These are phyloP conservation scores for Malania oleifera DNA, from an alignment of 164 flowering plant species.

Conservation along the genomic window DNA sequence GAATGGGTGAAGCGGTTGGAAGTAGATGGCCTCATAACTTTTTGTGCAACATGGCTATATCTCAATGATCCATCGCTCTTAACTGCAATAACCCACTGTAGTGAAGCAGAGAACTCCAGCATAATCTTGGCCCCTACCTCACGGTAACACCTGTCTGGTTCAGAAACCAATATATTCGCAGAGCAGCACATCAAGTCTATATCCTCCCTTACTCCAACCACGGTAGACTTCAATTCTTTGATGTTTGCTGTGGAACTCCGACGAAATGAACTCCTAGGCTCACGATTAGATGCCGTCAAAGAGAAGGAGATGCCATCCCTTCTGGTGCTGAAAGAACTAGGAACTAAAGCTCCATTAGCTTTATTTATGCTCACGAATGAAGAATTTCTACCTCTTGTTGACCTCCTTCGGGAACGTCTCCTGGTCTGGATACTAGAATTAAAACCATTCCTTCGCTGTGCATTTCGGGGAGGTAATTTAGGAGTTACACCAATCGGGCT, in stretches of 20 bases:
- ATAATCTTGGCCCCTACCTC: conserved; percentile 48
- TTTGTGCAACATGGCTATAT: conserved; percentile 42
- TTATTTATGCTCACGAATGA: conserved; percentile 20
- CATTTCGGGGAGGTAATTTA: conserved; percentile 21
- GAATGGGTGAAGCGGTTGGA: conserved; percentile 63
- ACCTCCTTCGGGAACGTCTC: conserved; percentile 46
- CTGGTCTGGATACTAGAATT: conserved; percentile 36
- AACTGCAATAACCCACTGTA: conserved; percentile 56
- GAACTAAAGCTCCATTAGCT: conserved; percentile 19
- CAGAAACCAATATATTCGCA: conserved; percentile 57
- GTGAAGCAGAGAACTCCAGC: conserved; percentile 42
- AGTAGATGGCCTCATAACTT: conserved; percentile 52
- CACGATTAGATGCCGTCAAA: conserved; percentile 16
- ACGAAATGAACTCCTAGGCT: conserved; percentile 28
- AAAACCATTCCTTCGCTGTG: conserved; percentile 18
- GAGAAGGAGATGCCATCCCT: conserved; percentile 21
- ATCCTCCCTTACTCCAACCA: conserved; percentile 22
- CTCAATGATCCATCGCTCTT: conserved; percentile 42
- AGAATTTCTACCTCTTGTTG: conserved; percentile 32
- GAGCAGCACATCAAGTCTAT: conserved; percentile 37
- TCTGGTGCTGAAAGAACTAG: conserved; percentile 24
- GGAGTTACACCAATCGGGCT: conserved; percentile 17
- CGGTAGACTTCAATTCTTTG: conserved; percentile 25
- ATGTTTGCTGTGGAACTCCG: conserved; percentile 13
- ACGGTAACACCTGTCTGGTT: conserved; percentile 64